These are phyloP conservation scores for Tremellales sp. DNA, from an alignment of 1,284 basidiomycete genomes.

Conservation along the genomic window DNA sequence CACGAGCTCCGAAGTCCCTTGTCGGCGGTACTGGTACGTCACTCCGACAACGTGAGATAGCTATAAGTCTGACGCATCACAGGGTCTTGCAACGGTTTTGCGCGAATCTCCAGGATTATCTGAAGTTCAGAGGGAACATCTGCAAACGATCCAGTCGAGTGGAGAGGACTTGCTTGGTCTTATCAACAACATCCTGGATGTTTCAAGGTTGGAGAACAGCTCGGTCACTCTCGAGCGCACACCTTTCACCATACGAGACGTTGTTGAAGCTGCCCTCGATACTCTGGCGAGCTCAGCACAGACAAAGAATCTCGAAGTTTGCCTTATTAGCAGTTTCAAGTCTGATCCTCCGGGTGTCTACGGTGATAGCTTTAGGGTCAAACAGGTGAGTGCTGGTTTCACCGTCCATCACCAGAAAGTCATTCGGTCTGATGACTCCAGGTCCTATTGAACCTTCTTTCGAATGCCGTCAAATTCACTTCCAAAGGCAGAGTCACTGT, in stretches of 20 bases:
- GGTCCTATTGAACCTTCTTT: slow-evolving; percentile 35
- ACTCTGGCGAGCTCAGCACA: slow-evolving; percentile 38
- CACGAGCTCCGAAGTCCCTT: slow-evolving; percentile 52
- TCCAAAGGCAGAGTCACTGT: slow-evolving; percentile 30
- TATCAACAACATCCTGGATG: slow-evolving; percentile 52
- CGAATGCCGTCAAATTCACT: slow-evolving; percentile 45
- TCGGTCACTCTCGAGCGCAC: slow-evolving; percentile 48
- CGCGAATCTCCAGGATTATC: slow-evolving; percentile 43
- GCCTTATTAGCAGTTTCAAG: slow-evolving; percentile 27
- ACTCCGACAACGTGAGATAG: background rate
- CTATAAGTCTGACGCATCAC: background rate
- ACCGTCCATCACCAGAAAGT: slow-evolving; percentile 4
- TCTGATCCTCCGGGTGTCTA: slow-evolving; percentile 35
- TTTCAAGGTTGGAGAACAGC: slow-evolving; percentile 49
- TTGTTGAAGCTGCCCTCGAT: slow-evolving; percentile 40
- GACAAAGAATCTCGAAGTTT: slow-evolving; percentile 40
- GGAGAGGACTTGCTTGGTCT: slow-evolving; percentile 51
- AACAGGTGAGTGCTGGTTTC: slow-evolving; percentile 32
- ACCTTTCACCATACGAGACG: slow-evolving; percentile 46
- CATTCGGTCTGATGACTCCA: background rate
- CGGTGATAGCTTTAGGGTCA: slow-evolving; percentile 43
- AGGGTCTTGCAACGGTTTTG: slow-evolving; percentile 47
- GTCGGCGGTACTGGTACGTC: slow-evolving; percentile 34
- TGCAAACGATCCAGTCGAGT: slow-evolving; percentile 48
- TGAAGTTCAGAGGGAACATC: slow-evolving; percentile 48